Conservation (phyloP, 1,284 basidiomycete genomes). For the Heterobasidion occidentale region DNA sequence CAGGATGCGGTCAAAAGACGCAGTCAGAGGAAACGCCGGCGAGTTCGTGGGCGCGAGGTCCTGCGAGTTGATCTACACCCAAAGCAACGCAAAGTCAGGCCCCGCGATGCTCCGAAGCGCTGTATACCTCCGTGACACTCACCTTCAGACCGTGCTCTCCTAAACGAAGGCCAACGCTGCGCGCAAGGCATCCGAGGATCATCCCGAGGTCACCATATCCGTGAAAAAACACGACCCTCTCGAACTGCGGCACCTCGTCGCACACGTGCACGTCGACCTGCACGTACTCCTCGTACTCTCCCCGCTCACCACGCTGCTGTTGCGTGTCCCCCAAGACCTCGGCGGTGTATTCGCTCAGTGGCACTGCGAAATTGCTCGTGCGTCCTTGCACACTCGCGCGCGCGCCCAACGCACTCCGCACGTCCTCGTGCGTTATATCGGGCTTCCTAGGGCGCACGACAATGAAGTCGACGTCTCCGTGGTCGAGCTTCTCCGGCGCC, state of each 20-base stretch:
- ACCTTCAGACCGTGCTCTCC: constrained; percentile 55
- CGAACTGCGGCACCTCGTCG: constrained; percentile 35
- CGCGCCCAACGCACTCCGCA: constrained; percentile 36
- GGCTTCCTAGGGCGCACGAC: constrained; percentile 32
- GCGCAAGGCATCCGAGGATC: constrained; percentile 49
- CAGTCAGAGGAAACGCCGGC: constrained; percentile 25
- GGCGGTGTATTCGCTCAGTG: constrained; percentile 16
- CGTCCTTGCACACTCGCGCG: constrained; percentile 31
- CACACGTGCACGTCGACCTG: constrained; percentile 62
- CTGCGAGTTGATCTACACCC: constrained; percentile 4
- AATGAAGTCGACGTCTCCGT: constrained; percentile 62
- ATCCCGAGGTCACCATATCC: constrained; percentile 64
- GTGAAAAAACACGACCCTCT: constrained; percentile 44
- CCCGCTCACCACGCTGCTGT: background rate
- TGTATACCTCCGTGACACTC: constrained; percentile 2
- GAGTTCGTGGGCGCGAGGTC: constrained; percentile 32
- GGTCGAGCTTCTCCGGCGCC: constrained; percentile 52
- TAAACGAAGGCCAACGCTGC: constrained; percentile 40
- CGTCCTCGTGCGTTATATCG: constrained; percentile 22
- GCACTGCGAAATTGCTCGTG: constrained; percentile 57
- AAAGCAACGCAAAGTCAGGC: background rate
- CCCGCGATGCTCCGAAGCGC: background rate
- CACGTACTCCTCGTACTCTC: constrained; percentile 20
- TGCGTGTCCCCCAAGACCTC: background rate
- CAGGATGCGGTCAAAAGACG: constrained; percentile 38